A percentile compares a stretch with the other conserved stretches of the same genome.
These are phyloP conservation scores for Borovskyia barvae DNA, from an alignment of 208 protist genomes.

Conservation along the genomic window DNA sequence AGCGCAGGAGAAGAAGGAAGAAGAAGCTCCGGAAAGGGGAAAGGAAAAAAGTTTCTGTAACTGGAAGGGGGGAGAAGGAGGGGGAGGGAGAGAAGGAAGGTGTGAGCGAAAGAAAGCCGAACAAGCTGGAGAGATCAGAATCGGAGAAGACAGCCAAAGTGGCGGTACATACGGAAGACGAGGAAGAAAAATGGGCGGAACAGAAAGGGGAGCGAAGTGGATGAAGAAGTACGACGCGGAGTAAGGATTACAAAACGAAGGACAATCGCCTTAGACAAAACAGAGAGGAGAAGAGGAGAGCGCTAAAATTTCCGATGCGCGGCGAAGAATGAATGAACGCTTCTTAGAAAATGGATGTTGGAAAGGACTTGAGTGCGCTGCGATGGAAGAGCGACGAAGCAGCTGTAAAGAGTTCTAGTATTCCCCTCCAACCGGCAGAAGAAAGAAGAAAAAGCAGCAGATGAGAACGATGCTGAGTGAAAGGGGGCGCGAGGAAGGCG, in stretches of 20 bases:
- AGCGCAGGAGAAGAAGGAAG: neutral
- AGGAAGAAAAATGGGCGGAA: conserved; percentile 1
- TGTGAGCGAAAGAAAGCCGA: conserved; percentile 7
- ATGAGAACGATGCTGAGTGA: too few relatives aligned
- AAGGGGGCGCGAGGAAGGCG: too few relatives aligned
- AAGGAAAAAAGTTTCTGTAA: conserved; percentile 9
- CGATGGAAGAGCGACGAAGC: too few relatives aligned
- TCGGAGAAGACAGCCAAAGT: neutral
- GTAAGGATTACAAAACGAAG: too few relatives aligned
- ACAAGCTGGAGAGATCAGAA: neutral
- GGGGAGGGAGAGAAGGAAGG: neutral
- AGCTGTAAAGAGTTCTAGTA: too few relatives aligned
- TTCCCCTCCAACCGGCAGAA: too few relatives aligned
- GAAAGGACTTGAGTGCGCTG: too few relatives aligned
- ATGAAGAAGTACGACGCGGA: neutral
- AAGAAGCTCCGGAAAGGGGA: neutral
- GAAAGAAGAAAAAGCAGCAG: too few relatives aligned
- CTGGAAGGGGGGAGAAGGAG: neutral
- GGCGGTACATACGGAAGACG: neutral
- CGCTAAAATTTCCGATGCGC: neutral
- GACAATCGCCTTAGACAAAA: too few relatives aligned
- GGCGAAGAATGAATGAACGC: too few relatives aligned
- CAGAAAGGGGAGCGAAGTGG: neutral
- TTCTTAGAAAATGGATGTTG: too few relatives aligned
- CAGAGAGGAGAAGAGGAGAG: conserved; percentile 7